A percentile compares a stretch with the other conserved stretches of the same genome.
Evolutionary conservation across 345 rosid genomes (phyloP).

Genomic region (Sisymbrium altissimum): DNA sequence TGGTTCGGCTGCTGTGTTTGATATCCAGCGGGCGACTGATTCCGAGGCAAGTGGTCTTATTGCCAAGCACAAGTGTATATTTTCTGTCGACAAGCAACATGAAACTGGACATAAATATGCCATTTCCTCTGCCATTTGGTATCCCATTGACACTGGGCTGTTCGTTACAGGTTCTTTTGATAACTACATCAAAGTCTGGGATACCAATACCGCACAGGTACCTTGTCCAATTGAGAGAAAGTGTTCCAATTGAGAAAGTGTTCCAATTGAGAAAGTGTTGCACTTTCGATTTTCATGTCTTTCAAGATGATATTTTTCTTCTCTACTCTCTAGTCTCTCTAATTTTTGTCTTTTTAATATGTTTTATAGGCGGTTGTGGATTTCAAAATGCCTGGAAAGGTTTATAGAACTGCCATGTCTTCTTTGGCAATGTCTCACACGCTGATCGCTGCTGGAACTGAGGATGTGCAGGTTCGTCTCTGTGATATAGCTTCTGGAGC

Average conservation of each 20-base stretch:
- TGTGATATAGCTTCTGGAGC: conserved; percentile 95
- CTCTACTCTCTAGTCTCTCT: neutral
- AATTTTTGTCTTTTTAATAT: neutral
- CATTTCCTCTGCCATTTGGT: conserved; percentile 84
- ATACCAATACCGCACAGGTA: conserved; percentile 84
- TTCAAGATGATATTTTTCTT: neutral
- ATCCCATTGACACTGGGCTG: conserved; percentile 92
- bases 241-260: neutral
- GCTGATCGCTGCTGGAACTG: conserved; percentile 90
- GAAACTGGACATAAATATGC: conserved; percentile 71
- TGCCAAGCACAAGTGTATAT: conserved; percentile 66
- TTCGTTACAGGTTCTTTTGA: conserved; percentile 86
- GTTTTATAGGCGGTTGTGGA: conserved; percentile 60
- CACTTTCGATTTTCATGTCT: neutral
- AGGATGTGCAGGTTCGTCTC: conserved; percentile 95
- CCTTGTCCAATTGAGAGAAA: neutral
- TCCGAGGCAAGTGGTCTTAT: conserved; percentile 66
- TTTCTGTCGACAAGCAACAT: conserved; percentile 74
- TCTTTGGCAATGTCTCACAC: conserved; percentile 79
- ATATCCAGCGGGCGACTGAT: conserved; percentile 59
- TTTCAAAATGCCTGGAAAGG: conserved; percentile 95
- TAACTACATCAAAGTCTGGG: conserved; percentile 86
- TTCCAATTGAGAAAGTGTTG: neutral
- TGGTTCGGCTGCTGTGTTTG: conserved; percentile 79
- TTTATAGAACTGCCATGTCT: conserved; percentile 90